Evolutionary conservation across 2,329 filamentous ascomycete species (phyloP).

Genomic region (Pseudocercospora cruenta): DNA sequence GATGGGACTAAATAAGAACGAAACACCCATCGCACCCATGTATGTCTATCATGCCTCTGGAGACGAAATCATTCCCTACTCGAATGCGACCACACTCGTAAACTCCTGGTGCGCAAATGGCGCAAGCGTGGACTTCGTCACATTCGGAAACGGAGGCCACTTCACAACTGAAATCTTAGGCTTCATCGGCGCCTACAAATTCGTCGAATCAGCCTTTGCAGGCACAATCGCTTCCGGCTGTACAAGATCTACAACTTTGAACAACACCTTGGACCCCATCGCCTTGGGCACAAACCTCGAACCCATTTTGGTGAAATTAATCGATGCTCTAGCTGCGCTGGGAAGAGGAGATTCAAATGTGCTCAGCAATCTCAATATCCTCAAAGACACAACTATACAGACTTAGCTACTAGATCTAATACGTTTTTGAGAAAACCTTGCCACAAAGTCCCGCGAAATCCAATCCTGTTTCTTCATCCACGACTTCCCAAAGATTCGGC

Average conservation of each 20-base stretch:
- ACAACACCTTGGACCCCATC: conserved; percentile 28
- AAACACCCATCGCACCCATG: conserved; percentile 35
- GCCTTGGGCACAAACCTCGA: conserved; percentile 33
- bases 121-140: conserved; percentile 33
- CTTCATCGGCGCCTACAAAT: conserved; percentile 29
- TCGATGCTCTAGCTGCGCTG: conserved; percentile 26
- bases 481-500: conserved; percentile 82
- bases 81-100: conserved; percentile 31
- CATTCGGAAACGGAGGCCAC: conserved; percentile 33
- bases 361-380: not conserved
- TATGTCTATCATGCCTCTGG: conserved; percentile 34
- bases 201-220: conserved; percentile 32
- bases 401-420: conserved; percentile 11
- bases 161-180: conserved; percentile 33
- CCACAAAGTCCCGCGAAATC: conserved; percentile 28
- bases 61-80: conserved; percentile 39
- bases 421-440: conserved; percentile 29
- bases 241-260: conserved; percentile 23
- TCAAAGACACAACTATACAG: not conserved
- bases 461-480: conserved; percentile 65
- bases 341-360: conserved; percentile 31
- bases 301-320: conserved; percentile 30
- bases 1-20: conserved; percentile 30
- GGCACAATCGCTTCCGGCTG: conserved; percentile 30
- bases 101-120: conserved; percentile 36